These are phyloP conservation scores for Mortierella sp. DNA, from an alignment of 371 early-diverging fungal genomes.

Conservation along the genomic window DNA sequence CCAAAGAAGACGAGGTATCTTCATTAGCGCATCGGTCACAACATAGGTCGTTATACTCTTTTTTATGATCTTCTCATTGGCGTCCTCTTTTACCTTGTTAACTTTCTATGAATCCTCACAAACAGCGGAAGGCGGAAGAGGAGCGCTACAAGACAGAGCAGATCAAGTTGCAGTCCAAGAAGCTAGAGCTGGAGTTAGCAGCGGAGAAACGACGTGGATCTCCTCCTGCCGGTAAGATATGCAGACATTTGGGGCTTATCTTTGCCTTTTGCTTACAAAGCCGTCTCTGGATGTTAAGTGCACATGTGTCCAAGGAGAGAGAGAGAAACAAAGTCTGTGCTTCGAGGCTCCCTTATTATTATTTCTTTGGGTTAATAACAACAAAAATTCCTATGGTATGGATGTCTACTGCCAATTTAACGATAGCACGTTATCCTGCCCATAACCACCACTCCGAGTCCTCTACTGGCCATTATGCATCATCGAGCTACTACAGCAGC, in stretches of 20 bases:
- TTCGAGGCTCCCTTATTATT: too few species aligned
- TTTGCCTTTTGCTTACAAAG: too few species aligned
- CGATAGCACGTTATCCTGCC: slow-evolving; percentile 22
- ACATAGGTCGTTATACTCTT: not conserved
- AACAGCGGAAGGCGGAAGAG: slow-evolving; percentile 55
- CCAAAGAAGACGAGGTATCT: slow-evolving; percentile 53
- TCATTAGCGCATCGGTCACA: not conserved
- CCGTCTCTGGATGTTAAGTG: too few species aligned
- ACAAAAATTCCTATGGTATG: too few species aligned
- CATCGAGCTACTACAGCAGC: slow-evolving; percentile 23
- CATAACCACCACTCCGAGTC: slow-evolving; percentile 18
- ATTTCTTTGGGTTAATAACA: too few species aligned
- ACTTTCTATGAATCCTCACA: not conserved
- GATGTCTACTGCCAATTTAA: not conserved
- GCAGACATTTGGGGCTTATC: too few species aligned
- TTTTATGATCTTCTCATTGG: not conserved
- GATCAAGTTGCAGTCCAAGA: slow-evolving; percentile 54
- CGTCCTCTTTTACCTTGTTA: not conserved
- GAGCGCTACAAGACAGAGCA: slow-evolving; percentile 56
- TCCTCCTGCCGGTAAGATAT: slow-evolving; percentile 34
- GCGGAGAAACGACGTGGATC: slow-evolving; percentile 46
- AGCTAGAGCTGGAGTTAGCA: slow-evolving; percentile 53
- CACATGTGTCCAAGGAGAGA: too few species aligned
- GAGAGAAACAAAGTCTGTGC: too few species aligned
- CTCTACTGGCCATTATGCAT: slow-evolving; percentile 20